Evolutionary conservation across 192 early-diverging fungal genomes (phyloP).

Genomic region (Coemansia sp.): DNA sequence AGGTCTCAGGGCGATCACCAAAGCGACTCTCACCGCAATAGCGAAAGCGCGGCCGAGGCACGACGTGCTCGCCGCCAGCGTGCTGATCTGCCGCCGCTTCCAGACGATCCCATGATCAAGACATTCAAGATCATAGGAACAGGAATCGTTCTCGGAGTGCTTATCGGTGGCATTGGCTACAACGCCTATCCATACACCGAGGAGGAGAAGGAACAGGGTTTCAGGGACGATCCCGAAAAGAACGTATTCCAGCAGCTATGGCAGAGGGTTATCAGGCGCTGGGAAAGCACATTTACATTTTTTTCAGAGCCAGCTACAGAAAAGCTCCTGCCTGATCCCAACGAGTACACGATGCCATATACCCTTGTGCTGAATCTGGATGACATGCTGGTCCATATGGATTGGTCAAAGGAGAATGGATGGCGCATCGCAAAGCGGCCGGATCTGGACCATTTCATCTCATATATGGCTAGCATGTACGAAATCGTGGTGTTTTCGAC

Average conservation of each 20-base stretch:
- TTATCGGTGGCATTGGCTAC: conserved; percentile 47
- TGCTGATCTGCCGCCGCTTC: conserved; percentile 53
- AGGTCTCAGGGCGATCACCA: conserved; percentile 1
- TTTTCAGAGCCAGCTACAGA: conserved; percentile 73
- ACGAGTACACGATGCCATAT: conserved; percentile 82
- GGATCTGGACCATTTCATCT: conserved; percentile 92
- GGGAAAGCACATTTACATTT: conserved; percentile 28
- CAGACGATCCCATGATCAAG: conserved; percentile 51
- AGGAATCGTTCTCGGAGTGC: conserved; percentile 42
- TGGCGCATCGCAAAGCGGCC: conserved; percentile 97
- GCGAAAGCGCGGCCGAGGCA: conserved; percentile 47
- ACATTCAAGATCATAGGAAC: conserved; percentile 48
- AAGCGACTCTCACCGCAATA: conserved; percentile 17
- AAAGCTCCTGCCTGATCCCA: conserved; percentile 89
- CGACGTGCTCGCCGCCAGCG: conserved; percentile 52
- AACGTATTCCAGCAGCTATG: conserved; percentile 43
- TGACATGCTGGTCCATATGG: conserved; percentile 89
- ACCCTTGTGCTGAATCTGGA: conserved; percentile 95
- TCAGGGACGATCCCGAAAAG: conserved; percentile 39
- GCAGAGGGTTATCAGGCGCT: conserved; percentile 33
- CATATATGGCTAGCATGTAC: conserved; percentile 85
- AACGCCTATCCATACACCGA: conserved; percentile 43
- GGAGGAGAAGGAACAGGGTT: conserved; percentile 37
- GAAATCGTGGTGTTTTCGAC: conserved; percentile 97
- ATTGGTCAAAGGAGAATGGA: conserved; percentile 93